Percentiles rank a stretch among this genome's conserved stretches.
These are phyloP conservation scores for Hypomyces rosellus DNA, from an alignment of 2,329 filamentous ascomycete species.

Conservation along the genomic window DNA sequence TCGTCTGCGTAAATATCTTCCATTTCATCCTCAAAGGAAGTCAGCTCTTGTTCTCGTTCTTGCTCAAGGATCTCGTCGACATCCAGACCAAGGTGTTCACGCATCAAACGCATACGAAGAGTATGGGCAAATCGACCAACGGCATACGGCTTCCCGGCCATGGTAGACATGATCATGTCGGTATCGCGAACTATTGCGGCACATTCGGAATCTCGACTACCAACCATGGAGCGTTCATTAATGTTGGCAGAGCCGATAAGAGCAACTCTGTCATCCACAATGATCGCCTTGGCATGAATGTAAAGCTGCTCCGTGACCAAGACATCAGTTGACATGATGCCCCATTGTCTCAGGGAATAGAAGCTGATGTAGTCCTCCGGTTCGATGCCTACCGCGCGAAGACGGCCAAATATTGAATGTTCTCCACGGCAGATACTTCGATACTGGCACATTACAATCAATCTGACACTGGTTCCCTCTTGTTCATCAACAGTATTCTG, in stretches of 20 bases:
- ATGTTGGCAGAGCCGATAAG: constrained; percentile 98
- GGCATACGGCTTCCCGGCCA: constrained; percentile 83
- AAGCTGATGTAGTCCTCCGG: constrained; percentile 95
- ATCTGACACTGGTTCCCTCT: constrained; percentile 85
- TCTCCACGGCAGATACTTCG: constrained; percentile 92
- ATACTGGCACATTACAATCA: constrained; percentile 97
- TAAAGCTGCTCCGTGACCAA: constrained; percentile 95
- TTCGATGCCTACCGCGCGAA: constrained; percentile 74
- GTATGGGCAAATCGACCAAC: constrained; percentile 92
- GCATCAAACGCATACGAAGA: constrained; percentile 86
- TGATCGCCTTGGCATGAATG: constrained; percentile 94
- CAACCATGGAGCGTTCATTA: constrained; percentile 94
- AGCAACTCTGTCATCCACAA: constrained; percentile 87
- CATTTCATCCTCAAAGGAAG: constrained; percentile 51
- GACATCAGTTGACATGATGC: constrained; percentile 76
- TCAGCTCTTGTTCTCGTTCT: constrained; percentile 61
- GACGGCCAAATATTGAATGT: constrained; percentile 81
- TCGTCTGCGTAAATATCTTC: constrained; percentile 54
- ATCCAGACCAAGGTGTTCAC: constrained; percentile 92
- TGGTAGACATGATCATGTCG: constrained; percentile 84
- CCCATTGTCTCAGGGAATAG: constrained; percentile 88
- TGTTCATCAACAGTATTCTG: constrained; percentile 93
- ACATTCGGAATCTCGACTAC: constrained; percentile 84
- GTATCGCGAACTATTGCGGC: constrained; percentile 87
- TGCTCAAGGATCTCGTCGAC: constrained; percentile 86